Percentiles rank a stretch among this genome's conserved stretches.
Conservation (phyloP, 805 yeast genomes). For the Spathaspora hagerdaliae region DNA sequence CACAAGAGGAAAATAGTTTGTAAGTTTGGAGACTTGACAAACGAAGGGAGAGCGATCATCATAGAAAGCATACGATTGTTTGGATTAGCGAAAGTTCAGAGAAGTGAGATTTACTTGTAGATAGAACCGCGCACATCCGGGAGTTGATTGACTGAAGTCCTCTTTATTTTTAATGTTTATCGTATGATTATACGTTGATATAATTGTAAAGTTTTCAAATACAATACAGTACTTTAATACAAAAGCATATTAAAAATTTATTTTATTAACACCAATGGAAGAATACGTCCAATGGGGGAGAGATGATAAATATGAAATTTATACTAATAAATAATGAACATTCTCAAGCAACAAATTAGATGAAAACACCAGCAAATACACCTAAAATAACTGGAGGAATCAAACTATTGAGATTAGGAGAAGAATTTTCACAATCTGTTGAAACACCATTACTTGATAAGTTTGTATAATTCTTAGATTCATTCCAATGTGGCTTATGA, state of each 20-base stretch:
- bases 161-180: too few relatives aligned
- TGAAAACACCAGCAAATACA: conserved; percentile 1
- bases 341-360: neutral
- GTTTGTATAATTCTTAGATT: conserved; percentile 3
- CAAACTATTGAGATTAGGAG: neutral
- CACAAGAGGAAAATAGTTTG: conserved; percentile 11
- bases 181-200: too few relatives aligned
- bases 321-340: neutral
- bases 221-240: neutral
- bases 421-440: conserved; percentile 3
- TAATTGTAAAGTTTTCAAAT: too few relatives aligned
- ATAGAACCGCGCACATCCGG: too few relatives aligned
- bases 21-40: conserved; percentile 17
- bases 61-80: conserved; percentile 42
- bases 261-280: conserved; percentile 2
- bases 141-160: too few relatives aligned
- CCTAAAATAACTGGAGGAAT: conserved; percentile 1
- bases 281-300: conserved; percentile 5
- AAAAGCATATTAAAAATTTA: neutral
- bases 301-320: neutral
- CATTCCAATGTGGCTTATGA: neutral
- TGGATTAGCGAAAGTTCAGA: conserved; percentile 35
- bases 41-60: conserved; percentile 21
- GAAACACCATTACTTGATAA: conserved; percentile 6
- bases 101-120: conserved; percentile 16